phyloP scores from a whole-genome alignment of 2,329 filamentous ascomycete species.

The Westerdykella ornata region DNA sequence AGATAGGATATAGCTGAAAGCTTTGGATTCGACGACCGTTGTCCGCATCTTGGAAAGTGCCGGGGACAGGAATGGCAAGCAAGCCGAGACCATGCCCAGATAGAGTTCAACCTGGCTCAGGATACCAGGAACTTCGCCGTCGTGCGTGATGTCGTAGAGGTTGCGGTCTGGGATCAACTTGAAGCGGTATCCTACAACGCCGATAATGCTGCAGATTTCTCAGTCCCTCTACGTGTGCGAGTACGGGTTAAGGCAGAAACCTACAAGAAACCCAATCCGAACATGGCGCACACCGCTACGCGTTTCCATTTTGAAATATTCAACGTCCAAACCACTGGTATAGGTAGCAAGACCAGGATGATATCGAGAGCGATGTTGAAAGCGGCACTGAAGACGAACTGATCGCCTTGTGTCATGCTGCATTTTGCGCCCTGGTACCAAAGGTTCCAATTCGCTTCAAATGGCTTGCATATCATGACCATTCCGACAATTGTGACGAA shows the following conservation, averaged over 20 bases:
- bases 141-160: constrained; percentile 1
- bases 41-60: not conserved
- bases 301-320: not conserved
- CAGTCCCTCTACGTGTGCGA: not conserved
- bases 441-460: not conserved
- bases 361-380: not conserved
- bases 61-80: constrained; percentile 2
- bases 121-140: constrained; percentile 2
- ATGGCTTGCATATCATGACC: not conserved
- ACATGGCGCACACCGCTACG: not conserved
- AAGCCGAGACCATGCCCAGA: constrained; percentile 3
- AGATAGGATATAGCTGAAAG: not conserved
- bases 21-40: not conserved
- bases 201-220: not conserved
- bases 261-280: not conserved
- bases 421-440: not conserved
- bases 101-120: constrained; percentile 1
- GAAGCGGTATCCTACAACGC: not conserved
- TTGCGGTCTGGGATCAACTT: not conserved
- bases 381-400: not conserved
- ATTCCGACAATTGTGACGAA: not conserved
- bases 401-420: not conserved
- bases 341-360: not conserved
- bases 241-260: not conserved
- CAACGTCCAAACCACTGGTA: constrained; percentile 1